phyloP scores from a whole-genome alignment of 2,329 filamentous ascomycete species.

The Torrubiella hemipterigena region DNA sequence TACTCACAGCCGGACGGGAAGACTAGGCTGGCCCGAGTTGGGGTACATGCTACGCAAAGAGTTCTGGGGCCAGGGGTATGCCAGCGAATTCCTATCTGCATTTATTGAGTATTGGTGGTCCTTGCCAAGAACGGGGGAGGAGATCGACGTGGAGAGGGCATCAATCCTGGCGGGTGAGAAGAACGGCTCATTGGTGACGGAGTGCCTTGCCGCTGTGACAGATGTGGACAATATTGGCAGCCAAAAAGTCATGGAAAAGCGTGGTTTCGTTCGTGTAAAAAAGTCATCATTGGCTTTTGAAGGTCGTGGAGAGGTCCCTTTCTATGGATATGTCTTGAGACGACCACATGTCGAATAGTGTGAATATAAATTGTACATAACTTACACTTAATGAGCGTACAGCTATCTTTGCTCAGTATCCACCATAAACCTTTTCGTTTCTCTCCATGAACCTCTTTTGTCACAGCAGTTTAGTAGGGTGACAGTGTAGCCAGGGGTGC shows the following conservation, averaged over 20 bases:
- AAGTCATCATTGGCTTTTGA: too few relatives aligned
- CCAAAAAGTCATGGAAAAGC: conserved; percentile 36
- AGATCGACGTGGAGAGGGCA: conserved; percentile 20
- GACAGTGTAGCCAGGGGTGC: not conserved
- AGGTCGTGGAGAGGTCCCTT: conserved; percentile 15
- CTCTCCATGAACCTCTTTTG: too few relatives aligned
- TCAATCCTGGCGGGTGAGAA: conserved; percentile 12
- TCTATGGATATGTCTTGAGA: conserved; percentile 1
- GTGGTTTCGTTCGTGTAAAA: conserved; percentile 34
- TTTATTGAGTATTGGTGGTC: conserved; percentile 27
- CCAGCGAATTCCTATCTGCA: conserved; percentile 35
- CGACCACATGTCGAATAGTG: not conserved
- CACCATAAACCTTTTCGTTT: too few relatives aligned
- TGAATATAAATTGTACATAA: not conserved
- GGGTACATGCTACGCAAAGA: conserved; percentile 38
- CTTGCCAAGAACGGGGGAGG: conserved; percentile 25
- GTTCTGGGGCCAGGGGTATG: conserved; percentile 36
- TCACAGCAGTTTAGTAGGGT: not conserved
- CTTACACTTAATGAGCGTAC: not conserved
- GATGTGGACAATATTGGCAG: conserved; percentile 34
- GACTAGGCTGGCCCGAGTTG: conserved; percentile 35
- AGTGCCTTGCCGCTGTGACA: conserved; percentile 27
- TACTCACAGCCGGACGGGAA: conserved; percentile 15
- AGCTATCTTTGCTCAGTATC: not conserved
- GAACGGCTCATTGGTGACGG: conserved; percentile 14